Evolutionary conservation across 2,329 filamentous ascomycete species (phyloP).

Genomic region (Penicillium corylophilum): DNA sequence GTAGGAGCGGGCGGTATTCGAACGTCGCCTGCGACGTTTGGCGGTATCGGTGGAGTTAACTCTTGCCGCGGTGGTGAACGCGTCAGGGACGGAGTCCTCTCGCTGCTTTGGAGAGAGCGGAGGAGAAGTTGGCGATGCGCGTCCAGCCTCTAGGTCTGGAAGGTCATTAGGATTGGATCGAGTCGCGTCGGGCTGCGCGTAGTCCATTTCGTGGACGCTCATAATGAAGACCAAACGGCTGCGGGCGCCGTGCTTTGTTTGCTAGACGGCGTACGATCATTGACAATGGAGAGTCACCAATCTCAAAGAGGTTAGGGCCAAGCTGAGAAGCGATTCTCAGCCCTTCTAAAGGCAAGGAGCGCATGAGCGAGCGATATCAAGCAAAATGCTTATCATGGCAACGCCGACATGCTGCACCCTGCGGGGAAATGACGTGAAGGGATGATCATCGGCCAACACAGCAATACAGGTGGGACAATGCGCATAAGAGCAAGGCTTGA

Average conservation of each 20-base stretch:
- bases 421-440: slow-evolving; percentile 16
- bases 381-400: slow-evolving; percentile 2
- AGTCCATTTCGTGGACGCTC: slow-evolving; percentile 35
- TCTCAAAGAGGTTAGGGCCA: not conserved
- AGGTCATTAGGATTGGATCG: slow-evolving; percentile 21
- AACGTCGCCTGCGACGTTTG: slow-evolving; percentile 35
- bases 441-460: not conserved
- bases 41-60: slow-evolving; percentile 35
- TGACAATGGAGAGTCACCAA: not conserved
- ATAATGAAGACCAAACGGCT: slow-evolving; percentile 18
- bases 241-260: not conserved
- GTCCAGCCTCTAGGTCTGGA: slow-evolving; percentile 40
- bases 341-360: not conserved
- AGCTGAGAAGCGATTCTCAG: not conserved
- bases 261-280: slow-evolving; percentile 1
- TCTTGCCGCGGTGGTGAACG: slow-evolving; percentile 27
- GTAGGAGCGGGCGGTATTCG: slow-evolving; percentile 44
- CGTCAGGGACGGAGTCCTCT: slow-evolving; percentile 22
- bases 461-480: not conserved
- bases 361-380: not conserved
- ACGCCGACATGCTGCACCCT: not conserved
- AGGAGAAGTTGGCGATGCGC: slow-evolving; percentile 19
- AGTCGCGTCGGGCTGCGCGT: slow-evolving; percentile 24
- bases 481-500: not conserved
- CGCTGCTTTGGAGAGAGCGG: slow-evolving; percentile 19